phyloP scores from a whole-genome alignment of 2,329 filamentous ascomycete species.

The Celoporthe dispersa region DNA sequence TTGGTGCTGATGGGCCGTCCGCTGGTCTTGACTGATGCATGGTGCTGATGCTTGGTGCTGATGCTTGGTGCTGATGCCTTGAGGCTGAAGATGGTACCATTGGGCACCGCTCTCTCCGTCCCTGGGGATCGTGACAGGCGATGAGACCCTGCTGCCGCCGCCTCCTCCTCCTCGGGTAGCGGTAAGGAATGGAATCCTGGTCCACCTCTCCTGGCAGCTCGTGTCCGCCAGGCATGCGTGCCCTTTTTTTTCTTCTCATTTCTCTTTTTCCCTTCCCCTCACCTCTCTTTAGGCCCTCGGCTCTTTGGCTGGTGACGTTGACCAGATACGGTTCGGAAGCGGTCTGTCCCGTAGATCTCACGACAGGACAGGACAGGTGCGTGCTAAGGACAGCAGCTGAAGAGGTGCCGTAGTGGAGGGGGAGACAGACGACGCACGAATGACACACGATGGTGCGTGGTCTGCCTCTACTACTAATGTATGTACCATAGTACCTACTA shows the following conservation, averaged over 20 bases:
- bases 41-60: not conserved
- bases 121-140: not conserved
- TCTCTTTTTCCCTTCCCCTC: not conserved
- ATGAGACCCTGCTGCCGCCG: not conserved
- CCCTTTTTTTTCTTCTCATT: not conserved
- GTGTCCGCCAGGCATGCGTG: not conserved
- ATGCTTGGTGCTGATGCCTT: slow-evolving; percentile 1
- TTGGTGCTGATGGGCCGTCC: not conserved
- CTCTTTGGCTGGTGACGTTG: not conserved
- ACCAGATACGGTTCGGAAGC: not conserved
- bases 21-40: not conserved
- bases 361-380: not conserved
- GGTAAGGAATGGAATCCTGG: not conserved
- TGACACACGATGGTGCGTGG: not conserved
- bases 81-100: not conserved
- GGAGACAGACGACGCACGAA: not conserved
- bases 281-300: not conserved
- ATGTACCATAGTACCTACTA: not conserved
- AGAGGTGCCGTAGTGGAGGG: not conserved
- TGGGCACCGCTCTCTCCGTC: not conserved
- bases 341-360: not conserved
- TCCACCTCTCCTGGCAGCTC: not conserved
- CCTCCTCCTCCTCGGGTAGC: not conserved
- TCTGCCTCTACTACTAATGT: not conserved
- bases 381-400: not conserved